Base-by-base conservation (phyloP, 228 moss, liverwort and hornwort species). In the Sphagnum magellanicum region DNA sequence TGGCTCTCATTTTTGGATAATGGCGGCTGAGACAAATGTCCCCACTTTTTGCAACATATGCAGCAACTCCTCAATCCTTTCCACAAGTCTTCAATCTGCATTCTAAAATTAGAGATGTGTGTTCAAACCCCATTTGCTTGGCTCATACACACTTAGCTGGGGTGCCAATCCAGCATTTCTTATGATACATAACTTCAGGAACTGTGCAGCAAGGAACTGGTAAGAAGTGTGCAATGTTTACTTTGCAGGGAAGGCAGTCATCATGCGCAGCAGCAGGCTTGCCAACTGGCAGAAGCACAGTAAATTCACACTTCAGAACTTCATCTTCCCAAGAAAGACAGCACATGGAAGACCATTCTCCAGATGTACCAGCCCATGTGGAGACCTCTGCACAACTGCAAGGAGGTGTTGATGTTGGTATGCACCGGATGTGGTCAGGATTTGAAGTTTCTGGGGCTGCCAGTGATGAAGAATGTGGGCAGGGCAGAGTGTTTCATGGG, bases 311-410 rank as follows among this genome's bases (percentile, higher is more conserved):
- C 16, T 66, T 77, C 11, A 68, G 74, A 7, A 32, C 71, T 74
- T 74, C 79, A 49, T 74, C 74, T 75, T 79, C 86, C 17, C 82
- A 86, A 79, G 86, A 72, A 71, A 80, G 82, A 12, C 77, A 75
- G 48, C 79, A 79, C 12, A 62, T 82, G 60, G 79, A 77, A 61
- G 80, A 79, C 4, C 71, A 68, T 15, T 68, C 71, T 14, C 52
- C 66, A 61, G 77, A 68, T 79, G 48, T 78, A 69, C 75, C 61
- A 5, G 82, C 75, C 48, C 70, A 73, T 69, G 61, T 71, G 47
- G 85, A 77, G 66, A 75, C 71, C 64, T 78, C 73, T 73, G 77
- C 75, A 50, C 79, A 77, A 52, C 63, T 74, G 61, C 68, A 77
- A 69, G 82, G 77, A 60, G 77, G 73, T 55, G 67, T 67, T 62